A percentile compares a stretch with the other conserved stretches of the same genome.
These are phyloP conservation scores for Botrytis squamosa DNA, from an alignment of 2,329 filamentous ascomycete species.

Conservation along the genomic window DNA sequence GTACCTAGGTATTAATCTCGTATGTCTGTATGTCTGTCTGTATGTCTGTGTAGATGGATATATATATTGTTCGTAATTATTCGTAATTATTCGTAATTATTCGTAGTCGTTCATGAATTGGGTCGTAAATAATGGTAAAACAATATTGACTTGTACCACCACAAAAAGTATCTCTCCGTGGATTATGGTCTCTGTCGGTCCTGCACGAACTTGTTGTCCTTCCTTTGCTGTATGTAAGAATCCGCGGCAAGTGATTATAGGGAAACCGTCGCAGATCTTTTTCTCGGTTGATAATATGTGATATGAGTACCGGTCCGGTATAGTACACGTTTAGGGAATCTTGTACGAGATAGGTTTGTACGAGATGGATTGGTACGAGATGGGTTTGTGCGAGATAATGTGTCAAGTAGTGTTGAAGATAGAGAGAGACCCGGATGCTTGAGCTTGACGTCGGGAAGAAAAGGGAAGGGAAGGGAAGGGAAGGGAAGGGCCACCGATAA, in stretches of 20 bases:
- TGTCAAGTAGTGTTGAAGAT: constrained; percentile 1
- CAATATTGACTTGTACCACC: not conserved
- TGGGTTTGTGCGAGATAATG: not conserved
- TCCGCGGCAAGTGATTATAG: constrained; percentile 8
- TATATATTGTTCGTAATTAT: not conserved
- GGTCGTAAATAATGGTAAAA: not conserved
- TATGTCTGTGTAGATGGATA: too few species aligned
- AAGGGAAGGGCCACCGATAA: not conserved
- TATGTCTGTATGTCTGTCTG: not conserved
- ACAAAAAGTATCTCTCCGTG: not conserved
- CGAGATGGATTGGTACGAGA: not conserved
- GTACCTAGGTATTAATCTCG: not conserved
- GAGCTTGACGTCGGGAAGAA: not conserved
- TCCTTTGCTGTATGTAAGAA: constrained; percentile 5
- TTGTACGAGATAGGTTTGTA: not conserved
- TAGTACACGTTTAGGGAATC: not conserved
- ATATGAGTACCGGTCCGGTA: not conserved
- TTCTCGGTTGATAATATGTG: not conserved
- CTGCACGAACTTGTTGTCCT: constrained; percentile 8
- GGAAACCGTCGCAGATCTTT: constrained; percentile 2
- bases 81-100: not conserved
- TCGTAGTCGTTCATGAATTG: not conserved
- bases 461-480: not conserved
- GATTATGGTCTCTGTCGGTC: not conserved
- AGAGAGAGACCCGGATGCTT: not conserved